A percentile compares a stretch with the other conserved stretches of the same genome.
phyloP scores from a whole-genome alignment of 768 basidiomycete genomes.

The Hericium alpestre region DNA sequence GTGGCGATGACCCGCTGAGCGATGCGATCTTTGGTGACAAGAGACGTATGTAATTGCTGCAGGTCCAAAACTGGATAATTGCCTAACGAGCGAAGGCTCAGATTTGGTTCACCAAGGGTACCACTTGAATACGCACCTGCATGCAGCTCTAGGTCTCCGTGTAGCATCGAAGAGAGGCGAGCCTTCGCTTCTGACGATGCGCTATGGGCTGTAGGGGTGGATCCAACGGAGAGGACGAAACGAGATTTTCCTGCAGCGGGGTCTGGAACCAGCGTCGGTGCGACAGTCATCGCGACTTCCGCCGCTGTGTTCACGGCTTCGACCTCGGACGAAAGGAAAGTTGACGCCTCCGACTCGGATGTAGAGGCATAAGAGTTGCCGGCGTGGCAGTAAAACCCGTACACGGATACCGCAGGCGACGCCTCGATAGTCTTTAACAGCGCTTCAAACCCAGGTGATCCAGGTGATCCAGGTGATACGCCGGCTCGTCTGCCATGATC shows the following conservation, averaged over 20 bases:
- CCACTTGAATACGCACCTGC: slow-evolving; percentile 36
- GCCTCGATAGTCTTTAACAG: slow-evolving; percentile 43
- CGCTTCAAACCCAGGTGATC: slow-evolving; percentile 41
- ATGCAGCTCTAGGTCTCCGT: slow-evolving; percentile 64
- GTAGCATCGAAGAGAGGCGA: slow-evolving; percentile 34
- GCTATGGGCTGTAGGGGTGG: slow-evolving; percentile 82
- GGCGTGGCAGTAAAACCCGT: slow-evolving; percentile 78
- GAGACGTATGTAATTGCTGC: slow-evolving; percentile 68
- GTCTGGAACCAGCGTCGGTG: slow-evolving; percentile 27
- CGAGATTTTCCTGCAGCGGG: slow-evolving; percentile 24
- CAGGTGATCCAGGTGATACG: slow-evolving; percentile 38
- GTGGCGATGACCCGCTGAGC: slow-evolving; percentile 61
- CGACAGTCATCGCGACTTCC: slow-evolving; percentile 36
- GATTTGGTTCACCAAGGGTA: neutral
- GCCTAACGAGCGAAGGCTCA: slow-evolving; percentile 27
- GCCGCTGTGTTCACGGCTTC: slow-evolving; percentile 61
- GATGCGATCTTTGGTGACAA: slow-evolving; percentile 46
- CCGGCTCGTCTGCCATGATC: slow-evolving; percentile 56
- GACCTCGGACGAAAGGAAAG: slow-evolving; percentile 61
- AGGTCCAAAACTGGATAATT: slow-evolving; percentile 80
- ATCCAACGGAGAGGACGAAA: slow-evolving; percentile 72
- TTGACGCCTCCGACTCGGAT: slow-evolving; percentile 51
- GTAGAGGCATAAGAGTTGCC: slow-evolving; percentile 71
- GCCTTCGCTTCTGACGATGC: slow-evolving; percentile 43
- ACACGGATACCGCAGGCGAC: slow-evolving; percentile 50